Evolutionary conservation across 179 eudicot species (phyloP).

Genomic region (Amaranthus tricolor): DNA sequence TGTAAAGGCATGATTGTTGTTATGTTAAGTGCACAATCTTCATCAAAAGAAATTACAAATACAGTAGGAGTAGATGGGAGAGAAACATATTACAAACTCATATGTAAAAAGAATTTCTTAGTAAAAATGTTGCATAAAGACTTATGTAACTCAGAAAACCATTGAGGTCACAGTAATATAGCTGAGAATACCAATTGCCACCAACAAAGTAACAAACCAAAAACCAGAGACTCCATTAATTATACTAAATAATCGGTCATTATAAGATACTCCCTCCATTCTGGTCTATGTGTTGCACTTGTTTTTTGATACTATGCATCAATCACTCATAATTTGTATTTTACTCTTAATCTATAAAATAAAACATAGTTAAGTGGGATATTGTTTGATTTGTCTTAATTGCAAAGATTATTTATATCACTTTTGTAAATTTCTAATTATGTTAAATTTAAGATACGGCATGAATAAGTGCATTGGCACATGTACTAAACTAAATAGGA

Average conservation of each 20-base stretch:
- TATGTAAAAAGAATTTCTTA: background rate
- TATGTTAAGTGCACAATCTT: background rate
- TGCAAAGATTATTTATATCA: too few species aligned
- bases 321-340: too few species aligned
- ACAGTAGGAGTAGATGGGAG: background rate
- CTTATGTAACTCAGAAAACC: background rate
- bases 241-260: background rate
- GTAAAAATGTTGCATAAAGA: conserved; percentile 4
- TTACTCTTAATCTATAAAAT: too few species aligned
- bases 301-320: too few species aligned
- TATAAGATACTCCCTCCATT: too few species aligned
- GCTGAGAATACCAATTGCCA: background rate
- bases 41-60: background rate
- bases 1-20: background rate
- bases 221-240: background rate
- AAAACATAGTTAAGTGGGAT: too few species aligned
- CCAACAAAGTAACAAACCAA: background rate
- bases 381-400: too few species aligned
- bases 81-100: background rate
- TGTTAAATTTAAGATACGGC: too few species aligned
- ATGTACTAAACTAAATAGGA: too few species aligned
- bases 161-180: background rate
- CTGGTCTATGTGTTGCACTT: too few species aligned
- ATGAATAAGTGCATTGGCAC: too few species aligned
- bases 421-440: too few species aligned